Evolutionary conservation across 2,329 filamentous ascomycete genomes (phyloP).

Genomic region (Colletotrichum nymphaeae): DNA sequence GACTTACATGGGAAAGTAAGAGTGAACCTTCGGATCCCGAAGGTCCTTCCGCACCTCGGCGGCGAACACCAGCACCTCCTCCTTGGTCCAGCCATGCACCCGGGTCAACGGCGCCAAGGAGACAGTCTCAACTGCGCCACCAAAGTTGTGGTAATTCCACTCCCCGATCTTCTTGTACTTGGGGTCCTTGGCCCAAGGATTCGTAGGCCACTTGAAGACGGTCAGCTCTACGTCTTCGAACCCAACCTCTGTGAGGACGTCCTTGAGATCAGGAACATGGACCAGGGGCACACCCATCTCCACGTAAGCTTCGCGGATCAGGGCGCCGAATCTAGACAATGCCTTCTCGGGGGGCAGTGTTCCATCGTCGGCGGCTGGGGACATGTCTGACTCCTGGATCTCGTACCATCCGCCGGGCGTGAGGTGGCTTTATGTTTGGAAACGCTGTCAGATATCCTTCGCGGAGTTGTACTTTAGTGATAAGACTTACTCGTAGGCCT

Average conservation of each 20-base stretch:
- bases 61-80: constrained; percentile 45
- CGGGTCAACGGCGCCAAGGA: constrained; percentile 44
- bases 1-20: constrained; percentile 45
- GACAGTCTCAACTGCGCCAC: constrained; percentile 44
- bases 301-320: constrained; percentile 44
- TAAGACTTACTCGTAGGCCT: not conserved
- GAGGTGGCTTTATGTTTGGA: constrained; percentile 39
- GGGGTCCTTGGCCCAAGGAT: constrained; percentile 62
- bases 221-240: constrained; percentile 63
- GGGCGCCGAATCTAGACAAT: constrained; percentile 44
- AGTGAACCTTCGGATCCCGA: constrained; percentile 43
- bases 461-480: constrained; percentile 43
- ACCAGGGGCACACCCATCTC: constrained; percentile 44
- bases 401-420: constrained; percentile 57
- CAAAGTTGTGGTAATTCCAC: constrained; percentile 43
- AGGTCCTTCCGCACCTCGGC: constrained; percentile 44
- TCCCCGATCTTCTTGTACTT: constrained; percentile 62
- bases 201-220: constrained; percentile 60
- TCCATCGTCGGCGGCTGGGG: constrained; percentile 53
- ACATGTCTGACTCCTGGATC: constrained; percentile 54
- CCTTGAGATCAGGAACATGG: constrained; percentile 32
- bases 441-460: not conserved
- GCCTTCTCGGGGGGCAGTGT: constrained; percentile 41
- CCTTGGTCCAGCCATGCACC: constrained; percentile 42
- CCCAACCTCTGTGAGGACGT: constrained; percentile 57